Evolutionary conservation across 495 filamentous ascomycete species (phyloP), one percentile per base, ranked within the genome.

Genomic region (Hypoxylon trugodes): DNA sequence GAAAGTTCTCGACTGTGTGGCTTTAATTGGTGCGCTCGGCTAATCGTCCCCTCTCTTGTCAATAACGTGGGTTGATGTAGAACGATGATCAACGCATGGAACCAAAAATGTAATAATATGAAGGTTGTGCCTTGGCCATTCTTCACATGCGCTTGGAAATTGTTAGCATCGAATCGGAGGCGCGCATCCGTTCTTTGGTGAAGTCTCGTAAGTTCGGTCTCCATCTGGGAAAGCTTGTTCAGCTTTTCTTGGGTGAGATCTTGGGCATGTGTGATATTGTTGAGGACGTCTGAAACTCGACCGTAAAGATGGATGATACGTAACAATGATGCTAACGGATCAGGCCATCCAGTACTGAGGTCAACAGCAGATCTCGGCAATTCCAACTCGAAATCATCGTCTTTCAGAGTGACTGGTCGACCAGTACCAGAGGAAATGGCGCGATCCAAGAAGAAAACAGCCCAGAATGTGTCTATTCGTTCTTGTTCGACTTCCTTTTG

Each of bases 31-130:
- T 87, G 84, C 24, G 86, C 85, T 21, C 82, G 81, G 38, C 70
- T 73, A 32, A 79, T 74, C 13, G 86, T 88, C 47, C 89, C 90
- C 60, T 92, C 91, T 0, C 87, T 89, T 58, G 91, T 87, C 24
- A 95, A 77, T 4, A 95, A 73, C 1, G 90, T 91, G 1, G 91
- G 91, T 58, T 92, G 90, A 68, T 96, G 90, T 7, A 96, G 81
- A 6, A 96, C 80, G 28, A 93, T 90, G 52, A 96, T 92, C 35
- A 94, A 75, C 0, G 91, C 90, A 66, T 96, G 91, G 66, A 94
- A 94, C 91, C 91, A 96, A 69, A 94, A 91, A 70, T 96, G 91
- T 24, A 94, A 78, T n/a, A 96, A 81, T 49, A 93, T 89, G 58
- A 94, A 96, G 41, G 90, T 93, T 8, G 90, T 90, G 22, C 90